These are phyloP conservation scores for Fusarium sp. DNA, from an alignment of 2,329 filamentous ascomycete species.

Conservation along the genomic window DNA sequence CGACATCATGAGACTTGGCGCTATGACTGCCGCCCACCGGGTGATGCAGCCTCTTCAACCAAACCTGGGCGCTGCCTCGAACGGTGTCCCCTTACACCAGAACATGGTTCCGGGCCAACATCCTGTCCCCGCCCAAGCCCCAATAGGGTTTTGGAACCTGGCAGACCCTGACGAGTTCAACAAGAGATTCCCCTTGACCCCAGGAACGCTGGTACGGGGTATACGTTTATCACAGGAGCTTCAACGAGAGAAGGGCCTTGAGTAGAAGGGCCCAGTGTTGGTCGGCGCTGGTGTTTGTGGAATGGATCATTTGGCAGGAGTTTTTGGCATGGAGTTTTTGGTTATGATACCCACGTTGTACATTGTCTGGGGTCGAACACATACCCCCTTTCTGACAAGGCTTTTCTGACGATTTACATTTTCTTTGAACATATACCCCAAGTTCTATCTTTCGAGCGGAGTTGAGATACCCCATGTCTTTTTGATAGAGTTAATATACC, in stretches of 20 bases:
- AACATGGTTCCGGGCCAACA: not conserved
- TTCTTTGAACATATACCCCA: not conserved
- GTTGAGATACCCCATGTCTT: not conserved
- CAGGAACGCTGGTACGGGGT: not conserved
- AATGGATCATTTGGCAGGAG: not conserved
- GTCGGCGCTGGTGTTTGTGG: not conserved
- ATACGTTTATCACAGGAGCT: fast-evolving
- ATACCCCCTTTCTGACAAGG: too few relatives aligned
- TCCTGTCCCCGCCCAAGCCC: not conserved
- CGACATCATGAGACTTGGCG: not conserved
- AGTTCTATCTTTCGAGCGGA: not conserved
- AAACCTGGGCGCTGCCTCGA: not conserved
- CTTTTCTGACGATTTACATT: too few relatives aligned
- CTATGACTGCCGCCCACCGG: not conserved
- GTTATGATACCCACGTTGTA: not conserved
- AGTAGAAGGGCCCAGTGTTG: not conserved
- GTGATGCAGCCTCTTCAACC: not conserved
- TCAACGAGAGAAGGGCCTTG: not conserved
- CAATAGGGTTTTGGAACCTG: not conserved
- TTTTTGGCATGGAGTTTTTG: not conserved
- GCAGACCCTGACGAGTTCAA: not conserved
- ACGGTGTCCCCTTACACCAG: not conserved
- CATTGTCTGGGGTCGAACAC: not conserved
- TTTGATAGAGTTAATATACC: not conserved
- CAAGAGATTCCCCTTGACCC: not conserved